Percentiles rank a stretch among this genome's conserved stretches.
These are phyloP conservation scores for Fragaria iinumae DNA, from an alignment of 306 rosid genomes.

Conservation along the genomic window DNA sequence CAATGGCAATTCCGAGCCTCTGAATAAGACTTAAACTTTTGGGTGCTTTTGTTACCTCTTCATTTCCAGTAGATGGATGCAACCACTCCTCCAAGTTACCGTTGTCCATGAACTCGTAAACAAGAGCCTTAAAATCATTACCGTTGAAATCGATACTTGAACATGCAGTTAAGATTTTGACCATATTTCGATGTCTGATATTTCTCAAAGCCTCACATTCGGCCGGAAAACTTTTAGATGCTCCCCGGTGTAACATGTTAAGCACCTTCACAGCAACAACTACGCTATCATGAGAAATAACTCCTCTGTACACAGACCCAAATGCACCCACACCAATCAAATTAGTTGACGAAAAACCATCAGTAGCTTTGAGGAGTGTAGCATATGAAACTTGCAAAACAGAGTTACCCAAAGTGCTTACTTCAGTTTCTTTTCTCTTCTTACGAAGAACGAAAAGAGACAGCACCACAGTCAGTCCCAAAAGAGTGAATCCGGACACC, in stretches of 20 bases:
- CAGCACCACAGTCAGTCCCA: neutral
- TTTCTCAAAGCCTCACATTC: neutral
- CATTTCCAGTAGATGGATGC: neutral
- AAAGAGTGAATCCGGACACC: neutral
- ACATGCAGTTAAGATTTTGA: neutral
- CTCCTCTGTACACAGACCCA: neutral
- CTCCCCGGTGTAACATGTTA: neutral
- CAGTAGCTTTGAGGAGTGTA: neutral
- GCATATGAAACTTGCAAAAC: neutral
- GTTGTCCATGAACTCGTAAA: neutral
- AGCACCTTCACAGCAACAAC: neutral
- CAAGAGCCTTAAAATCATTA: neutral
- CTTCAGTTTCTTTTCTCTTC: neutral
- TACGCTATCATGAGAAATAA: neutral
- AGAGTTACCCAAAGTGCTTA: neutral
- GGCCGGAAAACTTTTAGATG: neutral
- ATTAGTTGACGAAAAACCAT: neutral
- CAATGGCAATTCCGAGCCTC: neutral
- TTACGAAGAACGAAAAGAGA: neutral
- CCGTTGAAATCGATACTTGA: neutral
- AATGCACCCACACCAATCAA: neutral
- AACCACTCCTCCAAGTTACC: conserved; percentile 6
- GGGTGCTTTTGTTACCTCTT: neutral
- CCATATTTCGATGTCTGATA: neutral
- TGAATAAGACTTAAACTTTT: neutral